Evolutionary conservation across 208 protist genomes (phyloP), one percentile per base, ranked within the genome.

Genomic region (Crithidia fasciculata): DNA sequence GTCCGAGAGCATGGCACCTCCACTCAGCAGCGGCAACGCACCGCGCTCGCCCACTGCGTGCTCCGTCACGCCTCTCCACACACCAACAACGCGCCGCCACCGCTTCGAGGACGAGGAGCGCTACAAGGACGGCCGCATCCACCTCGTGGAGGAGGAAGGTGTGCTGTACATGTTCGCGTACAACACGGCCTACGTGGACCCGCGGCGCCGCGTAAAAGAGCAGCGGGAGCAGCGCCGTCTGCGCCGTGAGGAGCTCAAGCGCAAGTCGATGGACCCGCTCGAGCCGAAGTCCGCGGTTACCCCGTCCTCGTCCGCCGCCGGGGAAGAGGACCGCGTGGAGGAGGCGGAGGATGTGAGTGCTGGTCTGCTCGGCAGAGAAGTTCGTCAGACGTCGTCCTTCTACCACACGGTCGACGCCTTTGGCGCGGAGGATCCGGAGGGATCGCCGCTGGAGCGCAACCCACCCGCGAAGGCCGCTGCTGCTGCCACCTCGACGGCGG

Each of bases 161-260:
- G 78, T 85, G 43, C 64, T 93, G 36, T 90, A 89, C 82, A 60
- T 89, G 53, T 89, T 90, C 50, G 85, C 85, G n/a, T 85, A 85
- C 71, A 87, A 87, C 49, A 72, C 58, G 7, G 58, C 65, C 15
- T 77, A 85, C 69, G 58, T 78, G 16, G 58, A 76, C 19, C 68
- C 56, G 19, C 68, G 54, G 41, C 16, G 52, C 28, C 52, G 64
- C 19, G 43, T 69, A 49, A 53, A 56, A 54, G 57, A 65, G 58
- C 55, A 74, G 67, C 49, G 74, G 61, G 57, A 65, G 58, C 55
- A 74, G 67, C 49, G 74, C 15, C 49, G 67, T 19, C 56, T 60
- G 40, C 59, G 55, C 4, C 74, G 52, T 19, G 40, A 78, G 52
- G 44, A 69, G 66, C 57, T 52, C 15, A 18, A 37, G 19, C 39